Percentiles rank a stretch among this genome's conserved stretches.
These are phyloP conservation scores for Ceratonia siliqua DNA, from an alignment of 306 rosid genomes.

Conservation along the genomic window DNA sequence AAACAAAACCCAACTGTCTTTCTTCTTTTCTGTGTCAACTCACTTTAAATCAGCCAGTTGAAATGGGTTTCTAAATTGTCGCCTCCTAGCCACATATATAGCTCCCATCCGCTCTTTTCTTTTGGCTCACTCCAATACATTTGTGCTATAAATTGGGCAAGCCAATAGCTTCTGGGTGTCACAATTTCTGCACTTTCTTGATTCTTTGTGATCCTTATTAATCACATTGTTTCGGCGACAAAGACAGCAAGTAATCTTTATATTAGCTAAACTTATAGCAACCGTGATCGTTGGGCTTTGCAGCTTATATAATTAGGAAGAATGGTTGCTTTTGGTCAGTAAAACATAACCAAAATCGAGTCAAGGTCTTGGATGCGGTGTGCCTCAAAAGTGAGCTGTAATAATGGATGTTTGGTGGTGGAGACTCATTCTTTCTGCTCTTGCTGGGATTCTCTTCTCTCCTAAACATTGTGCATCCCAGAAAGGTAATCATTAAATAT, in stretches of 20 bases:
- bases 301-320: slow-evolving; percentile 15
- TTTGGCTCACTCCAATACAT: not conserved
- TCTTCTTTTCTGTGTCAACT: not conserved
- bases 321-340: not conserved
- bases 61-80: not conserved
- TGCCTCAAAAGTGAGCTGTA: not conserved
- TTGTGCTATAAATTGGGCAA: not conserved
- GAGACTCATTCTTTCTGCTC: slow-evolving; percentile 26
- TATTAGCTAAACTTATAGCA: slow-evolving; percentile 26
- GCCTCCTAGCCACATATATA: not conserved
- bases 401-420: slow-evolving; percentile 32
- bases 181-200: slow-evolving; percentile 54
- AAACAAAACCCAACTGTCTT: not conserved
- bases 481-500: slow-evolving; percentile 33
- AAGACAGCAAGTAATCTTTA: slow-evolving; percentile 33
- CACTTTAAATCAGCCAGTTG: not conserved
- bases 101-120: not conserved
- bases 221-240: not conserved
- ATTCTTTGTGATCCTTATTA: slow-evolving; percentile 24
- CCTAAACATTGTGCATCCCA: slow-evolving; percentile 41
- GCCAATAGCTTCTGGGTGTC: not conserved
- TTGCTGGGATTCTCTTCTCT: slow-evolving; percentile 46
- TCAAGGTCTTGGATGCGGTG: not conserved
- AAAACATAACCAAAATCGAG: not conserved
- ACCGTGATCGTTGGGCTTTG: not conserved